phyloP scores from a whole-genome alignment of 371 early-diverging fungal genomes.

The Coemansia sp. region DNA sequence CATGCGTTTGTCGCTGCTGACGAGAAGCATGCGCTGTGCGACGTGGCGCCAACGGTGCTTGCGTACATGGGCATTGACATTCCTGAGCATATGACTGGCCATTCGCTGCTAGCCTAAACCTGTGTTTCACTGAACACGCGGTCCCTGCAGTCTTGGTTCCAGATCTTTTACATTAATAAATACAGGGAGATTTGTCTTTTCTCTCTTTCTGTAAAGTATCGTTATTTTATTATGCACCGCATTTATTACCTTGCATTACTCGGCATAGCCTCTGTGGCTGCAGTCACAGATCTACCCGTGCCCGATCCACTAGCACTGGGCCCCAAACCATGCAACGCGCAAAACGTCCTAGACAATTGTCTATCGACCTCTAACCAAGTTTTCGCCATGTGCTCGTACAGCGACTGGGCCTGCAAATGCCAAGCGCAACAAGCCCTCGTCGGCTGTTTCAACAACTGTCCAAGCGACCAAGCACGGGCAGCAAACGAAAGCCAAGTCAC shows the following conservation, averaged over 20 bases:
- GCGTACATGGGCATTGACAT: conserved; percentile 87
- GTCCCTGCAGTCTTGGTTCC: too few relatives aligned
- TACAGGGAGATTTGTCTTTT: too few relatives aligned
- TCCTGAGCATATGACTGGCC: conserved; percentile 98
- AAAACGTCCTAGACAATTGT: conserved; percentile 34
- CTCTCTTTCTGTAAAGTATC: too few relatives aligned
- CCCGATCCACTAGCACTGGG: neutral
- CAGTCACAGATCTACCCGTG: neutral
- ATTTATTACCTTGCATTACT: neutral
- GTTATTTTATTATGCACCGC: neutral
- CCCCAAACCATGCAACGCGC: conserved; percentile 26
- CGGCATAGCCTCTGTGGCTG: neutral
- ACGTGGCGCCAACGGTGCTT: conserved; percentile 99
- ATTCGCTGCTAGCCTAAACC: conserved; percentile 31
- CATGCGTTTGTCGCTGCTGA: conserved; percentile 53
- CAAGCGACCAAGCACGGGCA: conserved; percentile 18
- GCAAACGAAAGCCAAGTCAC: conserved; percentile 33
- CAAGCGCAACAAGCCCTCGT: conserved; percentile 32
- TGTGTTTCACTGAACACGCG: neutral
- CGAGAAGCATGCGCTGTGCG: conserved; percentile 79
- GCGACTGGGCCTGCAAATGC: conserved; percentile 52
- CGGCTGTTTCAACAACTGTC: conserved; percentile 42
- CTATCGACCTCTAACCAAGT: conserved; percentile 14
- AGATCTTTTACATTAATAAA: too few relatives aligned
- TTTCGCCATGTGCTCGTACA: conserved; percentile 37